Evolutionary conservation across 257 asterid species (phyloP), one percentile per base, ranked within the genome.

Genomic region (Euphrasia confusa): DNA sequence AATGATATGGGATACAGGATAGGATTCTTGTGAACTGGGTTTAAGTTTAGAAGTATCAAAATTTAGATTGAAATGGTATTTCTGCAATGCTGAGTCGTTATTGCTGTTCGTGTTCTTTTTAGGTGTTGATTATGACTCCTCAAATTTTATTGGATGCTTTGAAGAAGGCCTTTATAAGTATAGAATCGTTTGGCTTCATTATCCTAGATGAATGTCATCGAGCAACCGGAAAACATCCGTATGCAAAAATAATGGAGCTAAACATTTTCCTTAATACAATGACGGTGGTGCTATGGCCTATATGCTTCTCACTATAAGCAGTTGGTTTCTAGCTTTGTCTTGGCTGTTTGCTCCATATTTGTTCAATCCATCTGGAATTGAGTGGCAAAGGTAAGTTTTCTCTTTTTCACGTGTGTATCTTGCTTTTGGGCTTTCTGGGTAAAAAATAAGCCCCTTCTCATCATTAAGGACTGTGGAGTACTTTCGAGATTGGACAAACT

Each of bases 321-420:
- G 99, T 75, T 93, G 97, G 99, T 84, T 89, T 80, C 75, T 89
- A 57, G 96, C 82, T 61, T 11, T 79, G 48, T 93, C 99, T 12
- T 93, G 97, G 99, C 90, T 93, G 61, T 93, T 73, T 71, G 99
- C 99, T 64, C 99, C 99, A 50, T 93, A 93, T 80, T 74, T 89
- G 74, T 93, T 93, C 69, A 93, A 93, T 79, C 99, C 99, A 27
- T 85, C 99, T 39, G 97, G 99, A 66, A 89, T 93, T 70, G 99
- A 89, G 90, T 93, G 97, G 96, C 97, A 89, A 74, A 93, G 89
- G 99, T 93, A 79, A 83, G 95, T 74, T 56, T 8, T 28, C 39
- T 57, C 28, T 40, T 26, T 49, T 60, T 13, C 61, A 62, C 49
- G 67, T 32, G 44, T 35, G 52, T 45, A 2, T 50, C 39, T 37